Percentiles rank a stretch among this genome's conserved stretches.
Conservation (phyloP, 2,329 filamentous ascomycete genomes). For the Colletotrichum graminicola region DNA sequence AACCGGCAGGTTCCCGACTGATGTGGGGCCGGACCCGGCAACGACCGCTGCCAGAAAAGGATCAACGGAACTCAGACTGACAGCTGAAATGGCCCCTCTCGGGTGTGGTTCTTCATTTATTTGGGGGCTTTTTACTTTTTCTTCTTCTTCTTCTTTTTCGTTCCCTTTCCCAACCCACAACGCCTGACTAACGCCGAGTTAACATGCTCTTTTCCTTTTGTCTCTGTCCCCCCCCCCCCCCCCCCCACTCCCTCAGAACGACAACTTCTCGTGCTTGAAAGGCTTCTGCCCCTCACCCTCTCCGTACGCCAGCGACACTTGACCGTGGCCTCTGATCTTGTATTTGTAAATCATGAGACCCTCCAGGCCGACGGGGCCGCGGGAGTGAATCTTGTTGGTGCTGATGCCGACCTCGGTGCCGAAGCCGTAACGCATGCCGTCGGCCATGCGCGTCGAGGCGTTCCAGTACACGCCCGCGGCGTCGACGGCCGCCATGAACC, state of each 20-base stretch:
- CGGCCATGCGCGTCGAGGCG: conserved; percentile 91
- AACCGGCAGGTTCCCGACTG: conserved; percentile 4
- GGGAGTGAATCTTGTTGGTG: conserved; percentile 97
- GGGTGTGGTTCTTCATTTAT: background rate
- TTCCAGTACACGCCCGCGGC: conserved; percentile 98
- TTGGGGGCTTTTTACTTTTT: background rate
- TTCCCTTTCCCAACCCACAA: background rate
- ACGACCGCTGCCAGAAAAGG: background rate
- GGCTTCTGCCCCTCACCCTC: conserved; percentile 69
- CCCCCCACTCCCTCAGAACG: conserved; percentile 48
- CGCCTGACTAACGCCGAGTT: conserved; percentile 27
- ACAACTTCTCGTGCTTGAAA: conserved; percentile 70
- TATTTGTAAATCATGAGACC: conserved; percentile 99
- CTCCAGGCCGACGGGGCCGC: conserved; percentile 93
- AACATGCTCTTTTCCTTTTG: conserved; percentile 10
- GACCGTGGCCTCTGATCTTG: conserved; percentile 85
- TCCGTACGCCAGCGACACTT: conserved; percentile 83
- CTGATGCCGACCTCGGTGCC: conserved; percentile 98
- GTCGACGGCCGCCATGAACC: conserved; percentile 88
- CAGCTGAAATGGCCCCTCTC: background rate
- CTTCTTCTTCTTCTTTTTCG: background rate
- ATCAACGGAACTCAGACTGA: background rate
- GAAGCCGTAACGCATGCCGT: conserved; percentile 97
- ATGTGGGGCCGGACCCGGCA: conserved; percentile 16
- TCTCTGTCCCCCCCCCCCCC: conserved; percentile 22